A percentile compares a stretch with the other conserved stretches of the same genome.
These are phyloP conservation scores for Stereocaulon alpinum DNA, from an alignment of 495 filamentous ascomycete genomes.

Conservation along the genomic window DNA sequence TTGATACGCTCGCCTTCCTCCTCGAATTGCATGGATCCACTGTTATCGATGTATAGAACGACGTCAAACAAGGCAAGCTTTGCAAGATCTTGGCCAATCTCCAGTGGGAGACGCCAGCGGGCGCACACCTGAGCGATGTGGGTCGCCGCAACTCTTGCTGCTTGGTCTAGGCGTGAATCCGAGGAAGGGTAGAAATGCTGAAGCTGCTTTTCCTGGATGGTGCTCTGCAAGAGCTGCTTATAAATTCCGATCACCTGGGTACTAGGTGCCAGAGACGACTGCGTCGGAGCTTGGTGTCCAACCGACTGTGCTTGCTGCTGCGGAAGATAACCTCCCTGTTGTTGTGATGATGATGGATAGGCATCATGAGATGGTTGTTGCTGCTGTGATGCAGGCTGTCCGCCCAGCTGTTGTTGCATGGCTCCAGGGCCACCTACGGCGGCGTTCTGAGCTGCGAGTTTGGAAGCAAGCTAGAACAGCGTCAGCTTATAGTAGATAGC, in stretches of 20 bases:
- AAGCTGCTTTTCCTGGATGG: conserved; percentile 49
- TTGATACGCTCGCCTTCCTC: conserved; percentile 56
- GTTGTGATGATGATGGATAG: not conserved
- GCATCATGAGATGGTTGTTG: conserved; percentile 26
- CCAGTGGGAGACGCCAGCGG: conserved; percentile 47
- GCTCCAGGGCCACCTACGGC: no score
- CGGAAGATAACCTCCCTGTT: no score
- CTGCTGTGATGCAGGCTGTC: conserved; percentile 19
- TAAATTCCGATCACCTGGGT: conserved; percentile 36
- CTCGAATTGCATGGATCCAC: conserved; percentile 60
- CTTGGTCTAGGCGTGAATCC: conserved; percentile 35
- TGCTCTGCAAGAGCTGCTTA: conserved; percentile 40
- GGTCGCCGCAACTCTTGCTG: conserved; percentile 29
- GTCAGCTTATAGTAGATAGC: no score
- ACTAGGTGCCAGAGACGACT: conserved; percentile 23
- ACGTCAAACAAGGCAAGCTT: conserved; percentile 59
- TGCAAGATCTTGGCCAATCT: conserved; percentile 57
- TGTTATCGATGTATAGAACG: conserved; percentile 60
- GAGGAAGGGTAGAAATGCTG: conserved; percentile 46
- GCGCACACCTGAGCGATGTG: conserved; percentile 43
- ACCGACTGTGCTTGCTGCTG: no score
- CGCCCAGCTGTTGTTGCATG: conserved; percentile 6
- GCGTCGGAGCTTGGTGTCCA: no score
- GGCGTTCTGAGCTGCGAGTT: no score
- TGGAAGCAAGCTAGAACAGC: no score